These are phyloP conservation scores for Capsella rubella DNA, from an alignment of 441 rosid genomes.

Conservation along the genomic window DNA sequence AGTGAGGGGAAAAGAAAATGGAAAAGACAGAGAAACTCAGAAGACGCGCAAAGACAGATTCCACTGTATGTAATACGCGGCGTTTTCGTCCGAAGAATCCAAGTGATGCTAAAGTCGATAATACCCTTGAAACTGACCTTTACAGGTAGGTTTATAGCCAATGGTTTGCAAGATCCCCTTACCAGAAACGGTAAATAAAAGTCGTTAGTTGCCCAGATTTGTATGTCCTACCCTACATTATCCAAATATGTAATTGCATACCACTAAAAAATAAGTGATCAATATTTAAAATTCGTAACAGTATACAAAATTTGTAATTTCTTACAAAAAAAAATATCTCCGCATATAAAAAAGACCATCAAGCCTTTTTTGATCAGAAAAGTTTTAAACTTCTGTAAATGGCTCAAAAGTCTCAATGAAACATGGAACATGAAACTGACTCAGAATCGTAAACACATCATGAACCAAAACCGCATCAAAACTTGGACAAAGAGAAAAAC, in stretches of 20 bases:
- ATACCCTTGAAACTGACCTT: slow-evolving; percentile 26
- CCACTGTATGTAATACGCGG: slow-evolving; percentile 21
- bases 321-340: not conserved
- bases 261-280: not conserved
- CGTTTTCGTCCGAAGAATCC: slow-evolving; percentile 39
- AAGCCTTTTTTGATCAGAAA: not conserved
- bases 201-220: slow-evolving; percentile 10
- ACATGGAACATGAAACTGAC: too few species aligned
- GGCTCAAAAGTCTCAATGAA: not conserved
- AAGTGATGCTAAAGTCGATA: slow-evolving; percentile 5
- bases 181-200: slow-evolving; percentile 2
- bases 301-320: not conserved
- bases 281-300: not conserved
- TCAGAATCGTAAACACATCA: not conserved
- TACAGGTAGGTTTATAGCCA: not conserved
- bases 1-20: not conserved
- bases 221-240: slow-evolving; percentile 12
- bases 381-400: not conserved
- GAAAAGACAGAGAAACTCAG: slow-evolving; percentile 24
- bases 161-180: not conserved
- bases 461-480: slow-evolving; percentile 8
- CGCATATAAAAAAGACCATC: too few species aligned
- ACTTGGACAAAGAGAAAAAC: slow-evolving; percentile 13
- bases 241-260: slow-evolving; percentile 9
- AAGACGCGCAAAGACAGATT: slow-evolving; percentile 39